Evolutionary conservation across 23 red algal genomes (phyloP).

Genomic region (Gracilaria caudata): DNA sequence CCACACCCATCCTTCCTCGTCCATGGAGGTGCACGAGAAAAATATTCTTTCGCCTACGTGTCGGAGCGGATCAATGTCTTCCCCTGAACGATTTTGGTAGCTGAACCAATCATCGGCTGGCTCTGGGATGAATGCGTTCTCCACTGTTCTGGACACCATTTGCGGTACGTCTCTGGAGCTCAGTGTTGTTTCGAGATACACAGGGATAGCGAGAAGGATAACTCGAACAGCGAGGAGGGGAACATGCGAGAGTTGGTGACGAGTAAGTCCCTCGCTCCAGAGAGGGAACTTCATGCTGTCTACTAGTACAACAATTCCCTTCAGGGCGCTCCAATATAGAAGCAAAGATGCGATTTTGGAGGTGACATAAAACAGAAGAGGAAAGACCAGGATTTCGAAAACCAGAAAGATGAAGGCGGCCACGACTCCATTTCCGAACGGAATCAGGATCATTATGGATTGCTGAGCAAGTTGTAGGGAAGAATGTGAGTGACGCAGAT

Average conservation of each 20-base stretch:
- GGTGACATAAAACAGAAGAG: not conserved
- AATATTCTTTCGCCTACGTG: not conserved
- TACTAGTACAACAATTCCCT: not conserved
- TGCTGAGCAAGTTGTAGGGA: too few species aligned
- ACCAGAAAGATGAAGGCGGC: not conserved
- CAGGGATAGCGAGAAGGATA: not conserved
- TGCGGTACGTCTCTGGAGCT: not conserved
- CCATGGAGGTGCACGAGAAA: not conserved
- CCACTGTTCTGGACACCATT: not conserved
- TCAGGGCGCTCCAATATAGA: not conserved
- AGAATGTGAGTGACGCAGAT: too few species aligned
- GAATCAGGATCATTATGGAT: not conserved
- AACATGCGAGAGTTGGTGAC: not conserved
- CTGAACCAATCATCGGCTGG: not conserved
- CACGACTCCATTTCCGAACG: not conserved
- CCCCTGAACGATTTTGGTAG: not conserved
- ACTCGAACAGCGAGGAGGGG: not conserved
- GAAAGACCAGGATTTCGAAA: conserved; percentile 11
- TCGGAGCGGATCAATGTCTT: not conserved
- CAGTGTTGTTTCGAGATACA: conserved; percentile 16
- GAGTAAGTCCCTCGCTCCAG: not conserved
- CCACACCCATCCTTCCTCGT: conserved; percentile 12
- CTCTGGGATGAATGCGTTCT: not conserved
- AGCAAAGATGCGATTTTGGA: not conserved
- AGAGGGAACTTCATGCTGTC: not conserved